Evolutionary conservation across 2,329 filamentous ascomycete species (phyloP), one percentile per base, ranked within the genome.

Genomic region (Graphilbum fragrans): DNA sequence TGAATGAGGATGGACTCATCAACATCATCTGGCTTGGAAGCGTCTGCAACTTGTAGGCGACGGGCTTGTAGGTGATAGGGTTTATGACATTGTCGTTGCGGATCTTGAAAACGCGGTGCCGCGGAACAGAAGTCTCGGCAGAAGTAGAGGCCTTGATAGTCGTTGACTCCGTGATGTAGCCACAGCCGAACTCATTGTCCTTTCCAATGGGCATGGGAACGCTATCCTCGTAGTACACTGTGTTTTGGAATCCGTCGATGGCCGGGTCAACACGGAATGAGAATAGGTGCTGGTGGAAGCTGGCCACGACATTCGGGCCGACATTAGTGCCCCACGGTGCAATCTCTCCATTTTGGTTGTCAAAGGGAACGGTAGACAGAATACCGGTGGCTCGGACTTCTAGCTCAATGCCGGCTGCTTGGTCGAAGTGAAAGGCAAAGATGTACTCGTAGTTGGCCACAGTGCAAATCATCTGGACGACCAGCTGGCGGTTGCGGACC

Each of bases 211-310:
- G 66, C 51, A 77, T 60, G 0, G 61, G 39, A 7, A 53, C 45
- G 0, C 58, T 56, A 27, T 66, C 62, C 12, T 64, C 58, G 0
- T 61, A 44, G 0, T 57, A 50, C 2, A 79, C 56, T 0, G 70
- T 70, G 53, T 80, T 81, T 3, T 55, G 51, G 48, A 69, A 59
- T 0, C 76, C 75, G 49, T 81, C 76, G 35, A 82, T 62, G 1
- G 73, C 71, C 0, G 77, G 74, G 48, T 84, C 78, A 37, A 84
- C 73, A 1, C 79, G 67, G 27, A 77, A 58, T 19, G 65, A 70
- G 52, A 85, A 83, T 35, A 84, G 65, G 57, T 84, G 80, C 53
- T 85, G 80, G 48, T 84, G 80, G 53, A 81, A 78, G 44, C 77
- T 75, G 0, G 79, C 80, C 2, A 83, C 58, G 0, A 78, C 72